Conservation (phyloP, 345 rosid species). For the Aquilaria malaccensis region DNA sequence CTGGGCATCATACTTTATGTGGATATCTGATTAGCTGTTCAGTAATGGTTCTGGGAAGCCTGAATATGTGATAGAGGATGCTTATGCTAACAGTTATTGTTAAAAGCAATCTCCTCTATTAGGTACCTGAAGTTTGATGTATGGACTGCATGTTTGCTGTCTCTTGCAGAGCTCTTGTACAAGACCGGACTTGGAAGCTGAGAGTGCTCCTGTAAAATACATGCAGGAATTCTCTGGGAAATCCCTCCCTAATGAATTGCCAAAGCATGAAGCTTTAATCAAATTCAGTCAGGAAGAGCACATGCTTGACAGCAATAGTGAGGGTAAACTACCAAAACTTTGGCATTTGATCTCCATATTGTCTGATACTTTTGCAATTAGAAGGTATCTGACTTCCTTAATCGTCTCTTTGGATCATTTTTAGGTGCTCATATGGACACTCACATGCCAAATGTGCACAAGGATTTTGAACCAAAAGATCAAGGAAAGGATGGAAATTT, state of each 20-base stretch:
- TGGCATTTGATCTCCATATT: slow-evolving; percentile 5
- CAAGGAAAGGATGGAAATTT: slow-evolving; percentile 19
- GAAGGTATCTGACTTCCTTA: slow-evolving; percentile 11
- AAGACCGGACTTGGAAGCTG: slow-evolving; percentile 62
- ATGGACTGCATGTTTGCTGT: slow-evolving; percentile 24
- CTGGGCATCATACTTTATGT: background rate
- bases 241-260: slow-evolving; percentile 17
- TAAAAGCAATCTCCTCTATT: slow-evolving; percentile 17
- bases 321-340: slow-evolving; percentile 23
- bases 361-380: background rate
- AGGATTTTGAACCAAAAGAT: slow-evolving; percentile 22
- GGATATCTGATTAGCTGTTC: background rate
- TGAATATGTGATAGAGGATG: slow-evolving; percentile 5
- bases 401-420: slow-evolving; percentile 16
- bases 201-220: slow-evolving; percentile 36
- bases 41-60: slow-evolving; percentile 3
- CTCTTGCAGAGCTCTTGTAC: slow-evolving; percentile 80
- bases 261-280: slow-evolving; percentile 14
- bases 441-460: slow-evolving; percentile 6
- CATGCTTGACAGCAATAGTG: slow-evolving; percentile 24
- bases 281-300: slow-evolving; percentile 18
- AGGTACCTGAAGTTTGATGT: slow-evolving; percentile 18
- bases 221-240: slow-evolving; percentile 22
- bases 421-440: slow-evolving; percentile 19
- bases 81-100: slow-evolving; percentile 10